Percentiles rank a stretch among this genome's conserved stretches.
Conservation (phyloP, 106 monocot species). For the Acorus gramineus region DNA sequence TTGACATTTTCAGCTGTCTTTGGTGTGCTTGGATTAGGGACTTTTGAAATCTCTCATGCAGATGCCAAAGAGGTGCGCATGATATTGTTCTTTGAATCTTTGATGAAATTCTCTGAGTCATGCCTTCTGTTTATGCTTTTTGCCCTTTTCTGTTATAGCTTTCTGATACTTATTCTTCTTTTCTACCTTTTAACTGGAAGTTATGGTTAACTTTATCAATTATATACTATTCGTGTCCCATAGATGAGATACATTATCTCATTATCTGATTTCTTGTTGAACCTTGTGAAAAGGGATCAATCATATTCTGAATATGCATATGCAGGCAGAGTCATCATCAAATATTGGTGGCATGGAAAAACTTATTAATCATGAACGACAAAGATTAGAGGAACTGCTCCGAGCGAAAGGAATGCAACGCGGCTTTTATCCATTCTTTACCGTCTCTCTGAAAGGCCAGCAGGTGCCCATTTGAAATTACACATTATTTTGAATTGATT, state of each 20-base stretch:
- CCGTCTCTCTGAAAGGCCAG: conserved; percentile 43
- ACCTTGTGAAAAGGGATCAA: too few relatives aligned
- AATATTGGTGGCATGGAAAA: conserved; percentile 7
- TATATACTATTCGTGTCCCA: too few relatives aligned
- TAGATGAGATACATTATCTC: background rate
- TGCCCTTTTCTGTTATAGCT: too few relatives aligned
- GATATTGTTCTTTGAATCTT: too few relatives aligned
- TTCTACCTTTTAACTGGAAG: too few relatives aligned
- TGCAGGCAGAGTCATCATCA: background rate
- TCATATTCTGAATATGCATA: background rate
- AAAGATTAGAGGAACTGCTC: conserved; percentile 51
- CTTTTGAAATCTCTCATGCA: conserved; percentile 19
- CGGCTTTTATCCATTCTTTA: conserved; percentile 57
- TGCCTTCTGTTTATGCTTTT: too few relatives aligned
- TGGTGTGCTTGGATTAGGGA: conserved; percentile 16
- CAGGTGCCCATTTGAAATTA: conserved; percentile 26
- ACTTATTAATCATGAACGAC: conserved; percentile 32
- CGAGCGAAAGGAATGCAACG: conserved; percentile 34
- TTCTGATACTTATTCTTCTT: too few relatives aligned
- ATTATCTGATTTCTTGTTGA: background rate
- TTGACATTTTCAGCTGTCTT: too few relatives aligned
- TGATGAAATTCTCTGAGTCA: too few relatives aligned
- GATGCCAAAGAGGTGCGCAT: conserved; percentile 16
- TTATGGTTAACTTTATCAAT: too few relatives aligned
- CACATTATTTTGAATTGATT: background rate